These are phyloP conservation scores for Russula olivacea DNA, from an alignment of 768 basidiomycete species.

Conservation along the genomic window DNA sequence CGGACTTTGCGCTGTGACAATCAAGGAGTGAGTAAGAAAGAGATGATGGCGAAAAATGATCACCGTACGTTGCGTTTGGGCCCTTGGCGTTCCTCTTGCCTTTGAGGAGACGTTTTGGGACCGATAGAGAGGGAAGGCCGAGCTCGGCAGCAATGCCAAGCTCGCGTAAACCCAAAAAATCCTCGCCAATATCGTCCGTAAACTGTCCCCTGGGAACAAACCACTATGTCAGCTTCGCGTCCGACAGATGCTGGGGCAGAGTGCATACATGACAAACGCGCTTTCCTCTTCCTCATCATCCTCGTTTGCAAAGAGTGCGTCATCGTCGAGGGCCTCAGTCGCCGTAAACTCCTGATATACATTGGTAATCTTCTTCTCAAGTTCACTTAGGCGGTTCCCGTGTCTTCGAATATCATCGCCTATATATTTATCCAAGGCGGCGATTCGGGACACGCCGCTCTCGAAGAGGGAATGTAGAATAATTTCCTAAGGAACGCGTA, in stretches of 20 bases:
- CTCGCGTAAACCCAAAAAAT: conserved; percentile 85
- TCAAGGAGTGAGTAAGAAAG: not conserved
- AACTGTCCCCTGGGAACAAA: conserved; percentile 62
- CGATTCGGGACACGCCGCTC: conserved; percentile 70
- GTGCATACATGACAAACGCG: conserved; percentile 55
- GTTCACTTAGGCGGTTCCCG: conserved; percentile 64
- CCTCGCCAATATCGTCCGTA: conserved; percentile 81
- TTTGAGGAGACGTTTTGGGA: conserved; percentile 75
- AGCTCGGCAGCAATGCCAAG: conserved; percentile 84
- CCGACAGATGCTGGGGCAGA: not conserved
- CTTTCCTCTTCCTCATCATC: conserved; percentile 61
- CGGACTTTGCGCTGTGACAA: conserved; percentile 49
- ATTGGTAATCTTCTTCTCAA: conserved; percentile 80
- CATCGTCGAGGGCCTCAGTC: conserved; percentile 51
- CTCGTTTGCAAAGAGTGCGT: conserved; percentile 48
- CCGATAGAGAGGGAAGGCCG: conserved; percentile 66
- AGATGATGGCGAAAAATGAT: not conserved
- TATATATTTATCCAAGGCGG: conserved; percentile 82
- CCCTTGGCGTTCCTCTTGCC: conserved; percentile 38
- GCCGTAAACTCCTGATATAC: conserved; percentile 67
- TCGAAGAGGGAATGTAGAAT: conserved; percentile 88
- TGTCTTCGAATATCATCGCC: conserved; percentile 84
- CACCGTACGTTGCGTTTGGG: conserved; percentile 42
- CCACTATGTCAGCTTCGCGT: conserved; percentile 7
- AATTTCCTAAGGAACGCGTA: conserved; percentile 64